phyloP scores from a whole-genome alignment of 2,329 filamentous ascomycete genomes.

The Aureobasidium sp. region DNA sequence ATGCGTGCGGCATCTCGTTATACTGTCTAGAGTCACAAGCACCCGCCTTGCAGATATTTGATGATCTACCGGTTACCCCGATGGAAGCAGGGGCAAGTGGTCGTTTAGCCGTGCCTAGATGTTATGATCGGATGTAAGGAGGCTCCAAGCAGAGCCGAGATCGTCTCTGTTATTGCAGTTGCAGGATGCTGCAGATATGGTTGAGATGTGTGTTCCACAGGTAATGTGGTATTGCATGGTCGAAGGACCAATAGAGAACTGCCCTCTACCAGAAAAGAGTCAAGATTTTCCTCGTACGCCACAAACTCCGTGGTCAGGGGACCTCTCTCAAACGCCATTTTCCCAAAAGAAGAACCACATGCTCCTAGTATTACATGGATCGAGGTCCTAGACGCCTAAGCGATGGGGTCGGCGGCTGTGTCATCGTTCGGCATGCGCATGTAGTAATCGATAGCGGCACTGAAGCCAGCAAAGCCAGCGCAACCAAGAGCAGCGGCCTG shows the following conservation, averaged over 20 bases:
- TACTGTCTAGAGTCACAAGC: background rate
- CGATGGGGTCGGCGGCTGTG: conserved; percentile 27
- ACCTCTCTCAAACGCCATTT: background rate
- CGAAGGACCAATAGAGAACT: background rate
- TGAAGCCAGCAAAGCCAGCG: conserved; percentile 88
- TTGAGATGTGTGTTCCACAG: background rate
- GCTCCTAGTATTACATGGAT: background rate
- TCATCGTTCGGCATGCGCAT: conserved; percentile 61
- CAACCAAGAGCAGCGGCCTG: conserved; percentile 83
- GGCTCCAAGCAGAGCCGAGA: background rate
- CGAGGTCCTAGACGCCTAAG: conserved; percentile 16
- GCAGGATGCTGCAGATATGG: background rate
- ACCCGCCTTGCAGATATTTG: background rate
- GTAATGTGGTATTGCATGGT: background rate
- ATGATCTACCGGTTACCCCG: background rate
- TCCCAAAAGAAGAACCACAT: background rate
- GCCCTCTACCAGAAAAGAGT: background rate
- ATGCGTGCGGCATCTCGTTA: background rate
- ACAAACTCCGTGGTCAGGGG: background rate
- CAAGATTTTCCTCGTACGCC: conserved; percentile 3
- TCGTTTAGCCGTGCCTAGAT: conserved; percentile 1
- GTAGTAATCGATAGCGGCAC: conserved; percentile 82
- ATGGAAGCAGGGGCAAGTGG: background rate
- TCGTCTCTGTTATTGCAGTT: background rate
- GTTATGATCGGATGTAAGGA: background rate